phyloP scores from a whole-genome alignment of 139 green algal genomes.

The Chlamydomonas sp. region DNA sequence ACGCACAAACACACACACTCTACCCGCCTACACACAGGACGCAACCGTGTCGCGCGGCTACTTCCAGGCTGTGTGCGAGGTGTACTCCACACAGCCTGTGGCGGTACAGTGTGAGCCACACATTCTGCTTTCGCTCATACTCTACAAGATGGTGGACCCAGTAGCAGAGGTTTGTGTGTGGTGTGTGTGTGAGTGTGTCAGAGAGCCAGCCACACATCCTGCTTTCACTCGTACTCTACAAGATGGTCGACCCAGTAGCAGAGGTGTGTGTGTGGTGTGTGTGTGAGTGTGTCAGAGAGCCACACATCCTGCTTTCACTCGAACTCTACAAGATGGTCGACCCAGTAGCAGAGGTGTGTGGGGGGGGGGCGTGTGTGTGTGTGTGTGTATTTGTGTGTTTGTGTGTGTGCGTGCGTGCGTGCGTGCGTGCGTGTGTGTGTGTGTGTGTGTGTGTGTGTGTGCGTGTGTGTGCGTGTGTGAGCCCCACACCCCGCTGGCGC shows the following conservation, averaged over 20 bases:
- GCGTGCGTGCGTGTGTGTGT: slow-evolving; percentile 78
- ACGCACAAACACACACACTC: too few relatives aligned
- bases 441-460: slow-evolving; percentile 22
- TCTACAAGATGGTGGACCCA: slow-evolving; percentile 88
- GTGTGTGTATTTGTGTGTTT: slow-evolving; percentile 29
- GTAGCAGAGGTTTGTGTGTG: slow-evolving; percentile 31
- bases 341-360: slow-evolving; percentile 35
- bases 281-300: not conserved
- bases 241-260: slow-evolving; percentile 66
- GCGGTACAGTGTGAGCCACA: slow-evolving; percentile 37
- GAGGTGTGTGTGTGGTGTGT: slow-evolving; percentile 28
- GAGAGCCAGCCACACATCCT: slow-evolving; percentile 48
- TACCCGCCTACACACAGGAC: too few relatives aligned
- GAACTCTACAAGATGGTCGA: slow-evolving; percentile 92
- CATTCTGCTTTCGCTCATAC: slow-evolving; percentile 75
- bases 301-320: slow-evolving; percentile 71
- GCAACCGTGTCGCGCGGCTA: too few relatives aligned
- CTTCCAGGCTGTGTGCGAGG: slow-evolving; percentile 69
- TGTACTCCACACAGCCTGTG: slow-evolving; percentile 53
- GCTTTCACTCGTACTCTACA: slow-evolving; percentile 88
- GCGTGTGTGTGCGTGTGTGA: not conserved
- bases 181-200: not conserved
- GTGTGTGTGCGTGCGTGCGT: slow-evolving; percentile 79
- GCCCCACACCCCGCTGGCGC: slow-evolving; percentile 59
- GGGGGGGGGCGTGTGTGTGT: not conserved